Base-by-base conservation (phyloP, 768 basidiomycete genomes). In the Tremella mesenterica region DNA sequence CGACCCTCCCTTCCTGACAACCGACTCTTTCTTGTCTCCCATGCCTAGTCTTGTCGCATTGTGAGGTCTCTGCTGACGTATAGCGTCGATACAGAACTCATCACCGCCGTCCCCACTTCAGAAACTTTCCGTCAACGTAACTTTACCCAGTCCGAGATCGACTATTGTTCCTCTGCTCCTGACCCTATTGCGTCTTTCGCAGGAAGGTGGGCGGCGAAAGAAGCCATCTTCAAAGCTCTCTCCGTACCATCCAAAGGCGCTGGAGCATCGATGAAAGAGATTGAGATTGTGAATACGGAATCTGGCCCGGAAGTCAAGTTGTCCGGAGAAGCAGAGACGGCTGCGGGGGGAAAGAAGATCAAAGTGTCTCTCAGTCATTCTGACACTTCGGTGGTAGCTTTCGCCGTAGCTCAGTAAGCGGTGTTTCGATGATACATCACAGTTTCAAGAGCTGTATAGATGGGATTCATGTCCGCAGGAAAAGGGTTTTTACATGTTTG, bases 141-240 rank as follows among this genome's bases (percentile, higher is more conserved):
- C 79, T 99, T 95, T 76, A 97, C 92, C 18, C 81, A 83, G 9
- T 82, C 79, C 21, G 95, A 99, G 76, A 81, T 85, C 61, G 75
- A 79, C 10, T 96, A 97, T 78, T 96, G 92, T 75, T 78, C 76
- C 47, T 63, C 80, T n/a, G 90, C 96, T 65, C 84, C 93, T 2
- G 87, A 86, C 44, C 83, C 88, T 16, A 74, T 80, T 1, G 85
- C 95, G 7, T 96, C 93, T 1, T 91, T 95, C 69, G 93, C 95
- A 20, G 92, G 87, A 30, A 86, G 92, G 52, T 99, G 95, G 93
- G 87, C 81, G 26, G 93, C 89, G 48, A 99, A 97, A 75, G 95
- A 97, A 73, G 93, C 92, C 2, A 65, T 72, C 25, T 96, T 97
- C 83, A 97, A 97, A 77, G 86, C 90, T 4, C 80, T 99, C 1